These are phyloP conservation scores for Colletotrichum orchidophilum DNA, from an alignment of 2,329 filamentous ascomycete species.

Conservation along the genomic window DNA sequence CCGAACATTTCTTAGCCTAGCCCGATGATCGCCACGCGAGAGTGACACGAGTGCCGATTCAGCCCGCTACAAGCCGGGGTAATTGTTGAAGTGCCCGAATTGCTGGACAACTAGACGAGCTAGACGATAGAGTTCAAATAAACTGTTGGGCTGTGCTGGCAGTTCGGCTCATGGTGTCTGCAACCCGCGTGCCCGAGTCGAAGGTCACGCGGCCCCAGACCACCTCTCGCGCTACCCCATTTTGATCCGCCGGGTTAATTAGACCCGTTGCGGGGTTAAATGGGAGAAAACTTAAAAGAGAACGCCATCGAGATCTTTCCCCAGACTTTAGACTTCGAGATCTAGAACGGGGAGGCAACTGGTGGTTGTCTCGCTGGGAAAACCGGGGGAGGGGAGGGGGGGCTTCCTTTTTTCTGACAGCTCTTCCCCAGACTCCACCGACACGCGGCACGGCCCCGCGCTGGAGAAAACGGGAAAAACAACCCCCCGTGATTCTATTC, in stretches of 20 bases:
- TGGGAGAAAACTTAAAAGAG: too few relatives aligned
- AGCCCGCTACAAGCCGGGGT: not conserved
- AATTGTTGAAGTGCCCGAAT: not conserved
- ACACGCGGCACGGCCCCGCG: not conserved
- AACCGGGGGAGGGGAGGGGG: too few relatives aligned
- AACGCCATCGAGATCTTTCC: not conserved
- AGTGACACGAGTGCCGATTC: not conserved
- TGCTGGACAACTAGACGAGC: not conserved
- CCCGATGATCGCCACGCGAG: not conserved
- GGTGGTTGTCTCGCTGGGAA: not conserved
- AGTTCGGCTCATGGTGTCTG: not conserved
- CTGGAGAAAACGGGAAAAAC: not conserved
- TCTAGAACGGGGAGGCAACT: not conserved
- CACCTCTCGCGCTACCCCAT: not conserved
- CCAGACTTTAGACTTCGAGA: not conserved
- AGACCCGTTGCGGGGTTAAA: conserved; percentile 3
- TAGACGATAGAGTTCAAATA: not conserved
- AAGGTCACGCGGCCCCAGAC: not conserved
- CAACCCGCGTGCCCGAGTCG: not conserved
- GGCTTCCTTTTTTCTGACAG: not conserved
- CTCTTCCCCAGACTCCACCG: not conserved
- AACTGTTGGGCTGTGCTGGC: not conserved
- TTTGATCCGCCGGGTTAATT: not conserved
- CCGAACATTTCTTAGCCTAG: not conserved
- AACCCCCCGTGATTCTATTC: conserved; percentile 7